Conservation (phyloP, 2,329 filamentous ascomycete species). For the Sarocladium strictum region DNA sequence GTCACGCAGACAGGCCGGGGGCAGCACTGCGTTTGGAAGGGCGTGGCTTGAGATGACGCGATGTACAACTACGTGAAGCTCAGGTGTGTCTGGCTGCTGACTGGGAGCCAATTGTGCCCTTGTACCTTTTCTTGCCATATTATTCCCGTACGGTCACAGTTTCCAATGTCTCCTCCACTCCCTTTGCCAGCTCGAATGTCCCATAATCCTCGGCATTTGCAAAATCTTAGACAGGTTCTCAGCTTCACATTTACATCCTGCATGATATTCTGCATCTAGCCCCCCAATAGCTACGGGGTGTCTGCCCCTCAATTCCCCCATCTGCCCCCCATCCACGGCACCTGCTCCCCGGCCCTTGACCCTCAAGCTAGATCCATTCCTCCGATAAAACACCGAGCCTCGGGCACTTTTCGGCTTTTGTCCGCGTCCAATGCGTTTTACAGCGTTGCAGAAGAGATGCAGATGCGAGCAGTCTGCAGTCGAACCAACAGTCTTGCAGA, state of each 20-base stretch:
- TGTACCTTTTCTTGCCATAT: no score
- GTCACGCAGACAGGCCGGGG: background rate
- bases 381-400: background rate
- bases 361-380: background rate
- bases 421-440: background rate
- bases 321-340: background rate
- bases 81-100: background rate
- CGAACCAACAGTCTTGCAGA: no score
- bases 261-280: background rate
- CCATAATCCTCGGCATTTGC: background rate
- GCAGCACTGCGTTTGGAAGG: background rate
- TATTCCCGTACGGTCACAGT: no score
- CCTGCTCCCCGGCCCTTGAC: background rate
- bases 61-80: background rate
- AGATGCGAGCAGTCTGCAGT: background rate
- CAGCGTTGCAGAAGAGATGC: background rate
- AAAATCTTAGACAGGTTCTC: background rate
- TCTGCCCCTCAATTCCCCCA: background rate
- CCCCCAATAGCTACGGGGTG: constrained; percentile 1
- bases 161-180: no score
- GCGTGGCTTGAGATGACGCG: background rate
- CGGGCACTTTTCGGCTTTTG: background rate
- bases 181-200: background rate
- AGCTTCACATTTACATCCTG: background rate
- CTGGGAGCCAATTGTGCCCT: background rate